Evolutionary conservation across 2,329 filamentous ascomycete genomes (phyloP).

Genomic region (Monilinia aucupariae): DNA sequence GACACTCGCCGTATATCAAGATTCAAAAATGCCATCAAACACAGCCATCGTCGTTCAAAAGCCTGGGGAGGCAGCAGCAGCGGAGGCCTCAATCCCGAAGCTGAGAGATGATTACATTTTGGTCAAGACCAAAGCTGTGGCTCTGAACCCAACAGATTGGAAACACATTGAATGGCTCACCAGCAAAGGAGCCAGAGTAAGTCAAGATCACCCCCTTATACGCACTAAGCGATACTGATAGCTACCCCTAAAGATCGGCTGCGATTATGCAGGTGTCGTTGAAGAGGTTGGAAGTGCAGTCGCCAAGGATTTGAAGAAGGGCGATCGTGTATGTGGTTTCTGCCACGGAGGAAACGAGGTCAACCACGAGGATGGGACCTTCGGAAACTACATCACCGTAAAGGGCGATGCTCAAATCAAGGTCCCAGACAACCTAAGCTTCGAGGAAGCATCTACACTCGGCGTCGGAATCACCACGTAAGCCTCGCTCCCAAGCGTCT

Average conservation of each 20-base stretch:
- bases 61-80: constrained; percentile 22
- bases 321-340: constrained; percentile 44
- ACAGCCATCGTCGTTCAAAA: constrained; percentile 29
- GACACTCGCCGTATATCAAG: neutral
- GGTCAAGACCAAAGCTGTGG: constrained; percentile 31
- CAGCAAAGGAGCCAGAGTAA: constrained; percentile 22
- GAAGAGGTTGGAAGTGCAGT: constrained; percentile 43
- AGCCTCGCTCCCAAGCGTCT: constrained; percentile 17
- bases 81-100: constrained; percentile 27
- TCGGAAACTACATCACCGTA: constrained; percentile 27
- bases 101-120: constrained; percentile 34
- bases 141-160: constrained; percentile 35
- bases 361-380: constrained; percentile 41
- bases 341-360: constrained; percentile 38
- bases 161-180: constrained; percentile 31
- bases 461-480: constrained; percentile 29
- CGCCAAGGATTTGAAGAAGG: constrained; percentile 41
- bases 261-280: constrained; percentile 45
- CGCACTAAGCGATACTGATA: neutral
- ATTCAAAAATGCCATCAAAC: constrained; percentile 26
- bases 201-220: neutral
- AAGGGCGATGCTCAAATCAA: constrained; percentile 41
- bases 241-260: constrained; percentile 34
- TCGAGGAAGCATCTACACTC: constrained; percentile 42
- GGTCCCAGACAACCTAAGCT: constrained; percentile 42